A percentile compares a stretch with the other conserved stretches of the same genome.
Evolutionary conservation across 495 filamentous ascomycete species (phyloP).

Genomic region (Podospora conica): DNA sequence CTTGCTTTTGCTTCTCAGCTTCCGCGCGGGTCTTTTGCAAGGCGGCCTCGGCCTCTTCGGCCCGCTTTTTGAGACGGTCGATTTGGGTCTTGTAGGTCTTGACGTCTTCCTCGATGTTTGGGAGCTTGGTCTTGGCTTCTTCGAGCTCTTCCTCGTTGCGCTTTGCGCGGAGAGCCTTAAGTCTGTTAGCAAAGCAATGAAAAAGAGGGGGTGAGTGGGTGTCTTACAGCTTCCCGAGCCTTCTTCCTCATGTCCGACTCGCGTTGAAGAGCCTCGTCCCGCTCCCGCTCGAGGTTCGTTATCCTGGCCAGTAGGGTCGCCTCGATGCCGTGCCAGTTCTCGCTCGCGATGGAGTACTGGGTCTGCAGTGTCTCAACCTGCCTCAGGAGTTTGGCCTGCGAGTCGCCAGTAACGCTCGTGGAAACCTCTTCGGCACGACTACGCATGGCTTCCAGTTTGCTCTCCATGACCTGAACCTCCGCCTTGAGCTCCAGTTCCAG

Average conservation of each 20-base stretch:
- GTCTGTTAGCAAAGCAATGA: constrained; percentile 18
- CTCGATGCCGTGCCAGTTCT: constrained; percentile 97
- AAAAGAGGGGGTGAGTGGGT: background rate
- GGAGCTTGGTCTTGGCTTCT: constrained; percentile 55
- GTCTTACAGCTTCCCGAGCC: constrained; percentile 72
- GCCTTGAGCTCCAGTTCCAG: constrained; percentile 73
- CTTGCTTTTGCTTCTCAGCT: constrained; percentile 45
- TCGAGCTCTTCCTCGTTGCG: constrained; percentile 80
- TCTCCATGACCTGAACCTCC: constrained; percentile 79
- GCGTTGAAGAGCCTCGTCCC: constrained; percentile 75
- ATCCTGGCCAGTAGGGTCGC: constrained; percentile 70
- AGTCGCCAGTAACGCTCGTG: constrained; percentile 71
- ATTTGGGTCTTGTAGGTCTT: constrained; percentile 56
- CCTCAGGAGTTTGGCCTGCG: constrained; percentile 82
- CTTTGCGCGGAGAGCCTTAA: constrained; percentile 66
- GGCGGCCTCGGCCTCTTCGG: constrained; percentile 60
- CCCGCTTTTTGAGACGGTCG: constrained; percentile 55
- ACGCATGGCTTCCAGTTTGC: constrained; percentile 82
- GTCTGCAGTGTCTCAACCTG: constrained; percentile 95
- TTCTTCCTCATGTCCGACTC: constrained; percentile 83
- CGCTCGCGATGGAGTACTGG: constrained; percentile 87
- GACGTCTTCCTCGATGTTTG: constrained; percentile 50
- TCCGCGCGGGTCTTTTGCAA: constrained; percentile 45
- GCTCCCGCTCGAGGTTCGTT: constrained; percentile 73
- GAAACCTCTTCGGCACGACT: constrained; percentile 84